Base-by-base conservation (phyloP, 352 stramenopile genomes). In the Phytopythium vexans region DNA sequence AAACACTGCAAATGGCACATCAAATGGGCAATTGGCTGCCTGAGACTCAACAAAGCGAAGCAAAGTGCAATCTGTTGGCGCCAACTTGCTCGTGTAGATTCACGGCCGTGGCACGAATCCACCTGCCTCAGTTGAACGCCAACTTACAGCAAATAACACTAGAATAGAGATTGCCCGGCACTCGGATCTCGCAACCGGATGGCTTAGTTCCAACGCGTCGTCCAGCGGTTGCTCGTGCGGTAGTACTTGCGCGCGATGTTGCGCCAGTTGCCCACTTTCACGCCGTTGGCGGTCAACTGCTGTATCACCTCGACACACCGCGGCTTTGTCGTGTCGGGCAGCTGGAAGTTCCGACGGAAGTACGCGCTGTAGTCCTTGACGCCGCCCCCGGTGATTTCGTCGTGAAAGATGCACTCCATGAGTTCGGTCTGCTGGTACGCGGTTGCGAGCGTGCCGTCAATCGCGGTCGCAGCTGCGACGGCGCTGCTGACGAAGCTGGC, bases 351-450 rank as follows among this genome's bases (percentile, higher is more conserved):
- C 1, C 36, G 12, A 14, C 62, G 57, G 50, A 78, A 75, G 41
- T 50, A 37, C 33, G 39, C 31, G 11, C 66, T 64, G 46, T 73
- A 78, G 42, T 75, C 66, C n/a, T 65, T 51, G 5, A 78, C 58
- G 3, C 48, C 44, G 8, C 48, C 59, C 4, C 60, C 21, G 7
- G n/a, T 36, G 33, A 39, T 58, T 7, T 67, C 56, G 35, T 56
- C 51, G 40, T 73, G 51, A 39, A 66, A 66, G 44, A 63, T 14
- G 35, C 67, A 73, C 27, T 70, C 60, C n/a, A 73, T 71, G 37
- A 72, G 52, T 45, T 73, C 60, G 6, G 64, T 49, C 37, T 71
- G 60, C 8, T 15, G 52, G 47, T 70, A 67, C 15, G 65, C 65
- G 7, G 64, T 72, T 38, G 39, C 41, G 10, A 56, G 35, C 7